Percentiles rank a stretch among this genome's conserved stretches.
phyloP scores from a whole-genome alignment of 139 green algal species.

The Chlorella vulgaris region DNA sequence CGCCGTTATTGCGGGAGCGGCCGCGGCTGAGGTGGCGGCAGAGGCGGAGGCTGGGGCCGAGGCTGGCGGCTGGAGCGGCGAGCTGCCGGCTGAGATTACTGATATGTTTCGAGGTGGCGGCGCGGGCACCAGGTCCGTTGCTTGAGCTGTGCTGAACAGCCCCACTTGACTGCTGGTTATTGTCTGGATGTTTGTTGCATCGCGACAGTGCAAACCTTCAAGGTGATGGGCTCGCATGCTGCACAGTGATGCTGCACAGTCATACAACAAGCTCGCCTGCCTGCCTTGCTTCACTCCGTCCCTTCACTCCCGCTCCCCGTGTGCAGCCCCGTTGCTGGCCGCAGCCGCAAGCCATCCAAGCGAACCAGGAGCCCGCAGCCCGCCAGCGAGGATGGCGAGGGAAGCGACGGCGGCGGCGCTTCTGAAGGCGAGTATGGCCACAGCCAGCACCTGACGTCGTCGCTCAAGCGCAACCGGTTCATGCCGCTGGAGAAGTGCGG shows the following conservation, averaged over 20 bases:
- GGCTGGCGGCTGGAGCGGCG: no score
- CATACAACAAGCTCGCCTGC: no score
- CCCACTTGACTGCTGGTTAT: neutral
- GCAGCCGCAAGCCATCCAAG: no score
- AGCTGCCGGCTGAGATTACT: neutral
- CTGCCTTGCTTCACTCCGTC: no score
- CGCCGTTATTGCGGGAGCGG: neutral
- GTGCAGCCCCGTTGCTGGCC: no score
- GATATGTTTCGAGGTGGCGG: neutral
- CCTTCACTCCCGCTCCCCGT: no score
- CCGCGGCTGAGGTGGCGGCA: neutral
- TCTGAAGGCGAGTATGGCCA: neutral
- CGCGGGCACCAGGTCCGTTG: neutral
- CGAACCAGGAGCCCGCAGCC: neutral
- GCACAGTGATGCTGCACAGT: no score
- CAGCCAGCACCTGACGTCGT: neutral
- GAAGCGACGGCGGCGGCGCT: no score
- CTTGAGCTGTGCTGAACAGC: no score
- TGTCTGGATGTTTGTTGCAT: neutral
- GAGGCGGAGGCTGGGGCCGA: no score
- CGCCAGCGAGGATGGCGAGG: no score
- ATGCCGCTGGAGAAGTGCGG: constrained; percentile 6
- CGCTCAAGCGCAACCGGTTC: neutral
- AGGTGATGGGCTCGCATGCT: no score
- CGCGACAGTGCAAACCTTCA: neutral